These are phyloP conservation scores for Tricholoma matsutake DNA, from an alignment of 768 basidiomycete species.

Conservation along the genomic window DNA sequence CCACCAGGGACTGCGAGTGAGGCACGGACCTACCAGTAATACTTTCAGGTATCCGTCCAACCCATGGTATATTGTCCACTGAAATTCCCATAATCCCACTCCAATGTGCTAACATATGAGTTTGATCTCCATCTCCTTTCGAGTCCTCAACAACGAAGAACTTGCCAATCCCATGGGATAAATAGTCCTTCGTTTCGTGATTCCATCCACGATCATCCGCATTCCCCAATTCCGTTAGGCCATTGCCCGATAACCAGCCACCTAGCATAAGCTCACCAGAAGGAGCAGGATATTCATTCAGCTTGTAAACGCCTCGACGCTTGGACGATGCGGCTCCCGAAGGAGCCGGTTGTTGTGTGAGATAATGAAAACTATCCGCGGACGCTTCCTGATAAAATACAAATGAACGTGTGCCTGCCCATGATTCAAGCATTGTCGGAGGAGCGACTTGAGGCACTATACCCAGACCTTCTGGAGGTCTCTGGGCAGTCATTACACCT, in stretches of 20 bases:
- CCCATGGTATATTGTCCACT: constrained; percentile 64
- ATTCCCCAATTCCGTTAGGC: constrained; percentile 35
- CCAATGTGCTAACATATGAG: constrained; percentile 56
- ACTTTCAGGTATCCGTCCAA: constrained; percentile 54
- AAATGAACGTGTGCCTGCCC: constrained; percentile 52
- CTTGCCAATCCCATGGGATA: constrained; percentile 40
- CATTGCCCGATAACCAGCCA: constrained; percentile 44
- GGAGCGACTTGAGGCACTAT: constrained; percentile 4
- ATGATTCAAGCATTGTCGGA: constrained; percentile 7
- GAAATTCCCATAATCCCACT: constrained; percentile 63
- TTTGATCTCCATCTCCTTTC: constrained; percentile 33
- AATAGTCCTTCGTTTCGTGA: constrained; percentile 25
- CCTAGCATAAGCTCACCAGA: constrained; percentile 63
- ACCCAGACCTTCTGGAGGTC: constrained; percentile 39
- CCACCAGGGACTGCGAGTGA: constrained; percentile 7
- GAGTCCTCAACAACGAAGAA: constrained; percentile 42
- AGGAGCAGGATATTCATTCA: constrained; percentile 20
- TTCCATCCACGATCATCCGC: constrained; percentile 35
- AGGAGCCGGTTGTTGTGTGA: constrained; percentile 52
- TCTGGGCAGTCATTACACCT: constrained; percentile 64
- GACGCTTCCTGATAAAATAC: constrained; percentile 49
- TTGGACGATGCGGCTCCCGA: background rate
- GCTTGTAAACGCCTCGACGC: background rate
- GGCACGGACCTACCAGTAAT: constrained; percentile 40
- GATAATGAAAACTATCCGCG: constrained; percentile 56